Base-by-base conservation (phyloP, 768 basidiomycete species). In the Lactarius deliciosus region DNA sequence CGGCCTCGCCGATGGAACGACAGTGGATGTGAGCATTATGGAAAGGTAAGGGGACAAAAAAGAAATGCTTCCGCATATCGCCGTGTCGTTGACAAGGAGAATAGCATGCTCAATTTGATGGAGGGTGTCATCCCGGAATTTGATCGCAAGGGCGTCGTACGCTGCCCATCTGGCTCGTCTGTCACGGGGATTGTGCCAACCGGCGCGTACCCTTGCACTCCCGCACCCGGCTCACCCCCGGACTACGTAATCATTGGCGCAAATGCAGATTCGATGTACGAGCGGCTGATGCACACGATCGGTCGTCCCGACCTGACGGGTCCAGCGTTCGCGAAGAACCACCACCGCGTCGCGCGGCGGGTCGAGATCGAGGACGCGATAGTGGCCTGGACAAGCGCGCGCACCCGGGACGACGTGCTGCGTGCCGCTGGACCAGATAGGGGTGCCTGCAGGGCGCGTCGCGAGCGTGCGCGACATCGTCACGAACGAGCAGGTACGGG, bases 41-140 rank as follows among this genome's bases (percentile, higher is more conserved):
- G 88, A 90, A 72, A 89, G 88, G 88, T 82, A 57, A 54, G 72
- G 53, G n/a, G 5, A 41, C 25, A 16, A 22, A 18, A 36, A 57
- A 36, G 18, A 32, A 57, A 2, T 22, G 22, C 18, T 9, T 22
- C 47, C 22, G 22, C 47, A 50, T 22, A 50, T 50, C 5, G 10
- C n/a, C 38, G 15, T 40, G 38, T 40, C 20, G 13, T 32, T 54
- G 7, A 65, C 13, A 9, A 25, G 1, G 1, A 20, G 38, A 30
- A 57, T 64, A 90, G 88, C 71, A 89, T 90, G 88, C 75, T 90
- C 5, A 90, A 89, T 71, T 75, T 89, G 57, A 90, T 89, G 89
- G 89, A 90, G 71, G 88, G 89, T 2, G 84, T 90, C 65, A 85
- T 89, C 57, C 89, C 89, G 13, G 89, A 88, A 74, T 89, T 87